Base-by-base conservation (phyloP, 2,329 filamentous ascomycete species). In the Phaeosphaeria sp. region DNA sequence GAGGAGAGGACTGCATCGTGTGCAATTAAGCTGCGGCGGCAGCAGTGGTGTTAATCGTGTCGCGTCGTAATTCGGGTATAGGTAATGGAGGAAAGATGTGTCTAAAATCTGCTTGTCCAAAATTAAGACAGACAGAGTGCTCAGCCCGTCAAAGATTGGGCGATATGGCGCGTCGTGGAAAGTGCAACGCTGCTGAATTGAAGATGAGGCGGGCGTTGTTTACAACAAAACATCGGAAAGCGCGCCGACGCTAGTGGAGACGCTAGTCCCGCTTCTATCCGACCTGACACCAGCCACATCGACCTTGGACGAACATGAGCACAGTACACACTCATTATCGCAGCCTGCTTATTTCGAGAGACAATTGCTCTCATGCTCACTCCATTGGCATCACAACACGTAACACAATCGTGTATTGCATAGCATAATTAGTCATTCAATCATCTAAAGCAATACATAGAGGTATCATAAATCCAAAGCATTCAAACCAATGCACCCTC, bases 1-100 rank as follows among this genome's bases (percentile, higher is more conserved):
- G 72, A 51, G 76, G 74, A 42, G 75, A 77, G 17, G 74, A 75
- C 55, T 77, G 71, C 74, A 78, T 77, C 36, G 15, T 39, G 36
- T 39, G 36, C 36, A 39, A 39, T 39, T n/a, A 39, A 15, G 36
- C 36, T 39, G 36, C 36, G 3, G 36, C 36, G 36, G 36, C 36
- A n/a, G 36, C 36, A 39, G 36, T n/a, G 17, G 56, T 55, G 55
- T 55, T 53, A 55, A 42, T 63, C 68, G 71, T 66, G 70, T 70
- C 71, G 72, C 68, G 74, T 69, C 60, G 61, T 57, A 57, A 50
- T 68, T 68, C 61, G 61, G 63, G 56, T 58, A 53, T 71, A 72
- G 66, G 66, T 55, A 53, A 67, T 71, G 61, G 45, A 58, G 51
- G 70, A 71, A 57, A 71, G 50, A 75, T 74, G 67, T 60, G 70